Base-by-base conservation (phyloP, 2,329 filamentous ascomycete species). In the Claviceps pusilla region DNA sequence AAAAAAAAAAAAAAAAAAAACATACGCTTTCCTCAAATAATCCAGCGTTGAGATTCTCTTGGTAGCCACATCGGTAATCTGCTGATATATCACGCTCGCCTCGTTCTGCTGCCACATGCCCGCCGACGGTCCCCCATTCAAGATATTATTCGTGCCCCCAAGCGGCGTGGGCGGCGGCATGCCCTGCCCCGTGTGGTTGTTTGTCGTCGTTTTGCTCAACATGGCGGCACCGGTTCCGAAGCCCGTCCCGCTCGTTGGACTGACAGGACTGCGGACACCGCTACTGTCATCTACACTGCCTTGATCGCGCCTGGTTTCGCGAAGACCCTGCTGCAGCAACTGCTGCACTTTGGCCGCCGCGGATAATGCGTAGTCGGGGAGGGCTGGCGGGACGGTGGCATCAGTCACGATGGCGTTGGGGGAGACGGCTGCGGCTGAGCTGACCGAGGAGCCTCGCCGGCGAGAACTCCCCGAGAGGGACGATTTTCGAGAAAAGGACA, bases 1-100 rank as follows among this genome's bases (percentile, higher is more conserved):
- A 14, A 29, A 47, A 7, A 16, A 29, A 46, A 14, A 37, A 19
- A 24, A 14, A 19, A 14, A 19, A 37, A 16, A 24, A 14, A 77
- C 87, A 62, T 72, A 95, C 89, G 89, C 86, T 72, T 94, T 95
- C 58, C 90, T 82, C 59, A 98, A 69, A 66, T 98, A 98, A 63
- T 95, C 88, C 46, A 98, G 69, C 0, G 93, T 97, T 2, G 89
- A 89, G 73, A 98, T 95, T 61, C 93, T 80, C 74, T 98, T 98
- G 56, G 85, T 84, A 42, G 88, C 86, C 62, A 88, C 80, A 57
- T 97, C 91, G 55, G 91, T 87, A 57, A 98, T 78, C 61, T 84
- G 81, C 59, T 78, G 75, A 57, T 80, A 72, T 35, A 79, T 66
- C n/a, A 74, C 67, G 16, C 68, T 68, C 37, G 69, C 68, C 65